Evolutionary conservation across 305 asterid species (phyloP).

Genomic region (Solanum hybrid): DNA sequence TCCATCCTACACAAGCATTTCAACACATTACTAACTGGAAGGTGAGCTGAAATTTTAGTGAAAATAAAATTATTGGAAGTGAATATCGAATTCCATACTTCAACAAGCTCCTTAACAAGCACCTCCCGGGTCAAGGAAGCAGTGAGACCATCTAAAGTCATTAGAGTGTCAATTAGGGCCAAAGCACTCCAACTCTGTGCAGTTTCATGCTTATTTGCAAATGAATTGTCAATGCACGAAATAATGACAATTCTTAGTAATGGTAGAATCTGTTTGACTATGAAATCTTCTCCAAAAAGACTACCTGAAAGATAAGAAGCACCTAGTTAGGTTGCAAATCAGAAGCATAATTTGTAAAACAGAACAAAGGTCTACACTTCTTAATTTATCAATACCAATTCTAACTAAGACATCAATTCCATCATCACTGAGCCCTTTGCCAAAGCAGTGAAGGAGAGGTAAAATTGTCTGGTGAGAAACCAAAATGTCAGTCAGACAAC

Average conservation of each 20-base stretch:
- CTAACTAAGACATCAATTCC: constrained; percentile 83
- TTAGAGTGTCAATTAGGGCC: constrained; percentile 68
- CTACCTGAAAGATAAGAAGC: constrained; percentile 54
- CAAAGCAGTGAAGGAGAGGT: constrained; percentile 84
- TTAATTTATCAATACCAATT: constrained; percentile 52
- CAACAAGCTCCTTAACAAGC: constrained; percentile 71
- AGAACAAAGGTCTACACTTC: neutral
- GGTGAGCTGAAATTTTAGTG: neutral
- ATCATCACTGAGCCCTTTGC: constrained; percentile 86
- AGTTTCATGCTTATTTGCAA: constrained; percentile 58
- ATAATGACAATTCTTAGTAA: constrained; percentile 45
- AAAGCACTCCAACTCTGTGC: constrained; percentile 76
- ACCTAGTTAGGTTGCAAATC: neutral
- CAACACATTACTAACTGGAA: constrained; percentile 9
- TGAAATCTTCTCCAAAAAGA: constrained; percentile 69
- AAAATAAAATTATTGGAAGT: neutral
- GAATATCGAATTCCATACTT: constrained; percentile 38
- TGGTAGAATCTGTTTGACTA: constrained; percentile 76
- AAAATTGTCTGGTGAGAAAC: constrained; percentile 63
- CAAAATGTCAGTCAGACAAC: constrained; percentile 13
- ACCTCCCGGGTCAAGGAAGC: constrained; percentile 52
- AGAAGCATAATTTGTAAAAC: neutral
- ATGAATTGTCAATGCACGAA: constrained; percentile 54
- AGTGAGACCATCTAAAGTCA: constrained; percentile 67
- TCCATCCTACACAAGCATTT: constrained; percentile 47